These are phyloP conservation scores for Huntiella bhutanensis DNA, from an alignment of 2,329 filamentous ascomycete species.

Conservation along the genomic window DNA sequence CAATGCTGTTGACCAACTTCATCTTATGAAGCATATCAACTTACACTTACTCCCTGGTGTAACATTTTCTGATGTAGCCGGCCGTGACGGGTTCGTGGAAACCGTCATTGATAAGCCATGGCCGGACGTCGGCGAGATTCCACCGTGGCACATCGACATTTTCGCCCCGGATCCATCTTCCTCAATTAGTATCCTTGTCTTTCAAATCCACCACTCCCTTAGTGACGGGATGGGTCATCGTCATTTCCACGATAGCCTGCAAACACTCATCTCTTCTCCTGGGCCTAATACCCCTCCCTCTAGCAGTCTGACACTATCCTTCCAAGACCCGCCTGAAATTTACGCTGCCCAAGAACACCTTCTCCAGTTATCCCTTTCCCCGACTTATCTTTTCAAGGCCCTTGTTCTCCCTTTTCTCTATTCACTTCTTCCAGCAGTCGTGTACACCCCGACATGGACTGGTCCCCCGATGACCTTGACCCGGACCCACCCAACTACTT, in stretches of 20 bases:
- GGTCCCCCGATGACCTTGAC: slow-evolving; percentile 20
- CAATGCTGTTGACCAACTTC: no score
- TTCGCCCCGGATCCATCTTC: slow-evolving; percentile 19
- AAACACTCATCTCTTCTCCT: slow-evolving; percentile 22
- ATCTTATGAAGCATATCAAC: slow-evolving; percentile 20
- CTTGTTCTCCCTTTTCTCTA: slow-evolving; percentile 25
- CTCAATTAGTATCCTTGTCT: slow-evolving; percentile 23
- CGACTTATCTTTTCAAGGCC: slow-evolving; percentile 21
- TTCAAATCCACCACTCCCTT: slow-evolving; percentile 33
- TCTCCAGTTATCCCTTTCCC: slow-evolving; percentile 20
- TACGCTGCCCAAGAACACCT: slow-evolving; percentile 23
- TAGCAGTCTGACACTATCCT: neutral
- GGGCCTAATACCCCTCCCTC: neutral
- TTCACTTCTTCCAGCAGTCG: slow-evolving; percentile 19
- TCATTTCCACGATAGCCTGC: slow-evolving; percentile 29
- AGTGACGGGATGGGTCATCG: slow-evolving; percentile 31
- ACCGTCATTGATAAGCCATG: slow-evolving; percentile 23
- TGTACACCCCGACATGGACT: slow-evolving; percentile 20
- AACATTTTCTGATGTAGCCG: neutral
- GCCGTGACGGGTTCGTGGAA: neutral
- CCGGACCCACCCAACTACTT: slow-evolving; percentile 19
- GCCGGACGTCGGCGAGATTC: slow-evolving; percentile 20
- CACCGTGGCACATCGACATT: slow-evolving; percentile 30
- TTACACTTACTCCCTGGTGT: slow-evolving; percentile 13
- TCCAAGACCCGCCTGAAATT: slow-evolving; percentile 13